Percentiles rank a stretch among this genome's conserved stretches.
phyloP scores from a whole-genome alignment of 1,284 basidiomycete species.

The Boletus subluridellus region DNA sequence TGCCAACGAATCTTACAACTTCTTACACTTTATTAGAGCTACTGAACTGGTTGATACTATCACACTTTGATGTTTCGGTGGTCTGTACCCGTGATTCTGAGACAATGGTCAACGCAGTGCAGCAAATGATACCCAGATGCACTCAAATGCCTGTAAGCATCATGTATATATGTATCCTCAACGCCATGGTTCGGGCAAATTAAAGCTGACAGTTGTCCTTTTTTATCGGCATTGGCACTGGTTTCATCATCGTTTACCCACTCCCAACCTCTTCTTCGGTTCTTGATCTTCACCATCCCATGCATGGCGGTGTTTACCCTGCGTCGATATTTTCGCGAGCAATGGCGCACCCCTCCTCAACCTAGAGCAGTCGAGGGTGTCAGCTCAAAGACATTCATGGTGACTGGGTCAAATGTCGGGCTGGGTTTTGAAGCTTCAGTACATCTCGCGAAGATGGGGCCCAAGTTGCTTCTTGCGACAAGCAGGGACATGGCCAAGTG shows the following conservation, averaged over 20 bases:
- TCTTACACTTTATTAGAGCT: too few species aligned
- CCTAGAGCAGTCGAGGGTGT: conserved; percentile 17
- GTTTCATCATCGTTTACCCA: neutral
- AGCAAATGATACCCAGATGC: too few species aligned
- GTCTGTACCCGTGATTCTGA: too few species aligned
- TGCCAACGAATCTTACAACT: too few species aligned
- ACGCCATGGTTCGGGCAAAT: too few species aligned
- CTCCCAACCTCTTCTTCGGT: neutral
- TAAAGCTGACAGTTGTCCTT: too few species aligned
- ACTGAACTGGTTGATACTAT: too few species aligned
- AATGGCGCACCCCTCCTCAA: conserved; percentile 16
- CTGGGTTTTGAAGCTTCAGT: conserved; percentile 32
- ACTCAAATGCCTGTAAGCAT: too few species aligned
- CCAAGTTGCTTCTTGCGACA: conserved; percentile 26
- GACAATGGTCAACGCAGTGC: too few species aligned
- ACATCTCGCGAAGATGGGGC: conserved; percentile 25
- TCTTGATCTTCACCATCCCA: neutral
- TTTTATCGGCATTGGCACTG: neutral
- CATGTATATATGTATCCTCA: too few species aligned
- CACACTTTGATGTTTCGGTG: too few species aligned
- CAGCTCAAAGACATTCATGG: conserved; percentile 24
- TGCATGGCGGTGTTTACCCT: conserved; percentile 16
- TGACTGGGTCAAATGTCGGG: conserved; percentile 34
- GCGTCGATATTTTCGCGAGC: conserved; percentile 16
- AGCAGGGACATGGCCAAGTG: conserved; percentile 27